These are phyloP conservation scores for Talaromyces sp. DNA, from an alignment of 2,329 filamentous ascomycete species.

Conservation along the genomic window DNA sequence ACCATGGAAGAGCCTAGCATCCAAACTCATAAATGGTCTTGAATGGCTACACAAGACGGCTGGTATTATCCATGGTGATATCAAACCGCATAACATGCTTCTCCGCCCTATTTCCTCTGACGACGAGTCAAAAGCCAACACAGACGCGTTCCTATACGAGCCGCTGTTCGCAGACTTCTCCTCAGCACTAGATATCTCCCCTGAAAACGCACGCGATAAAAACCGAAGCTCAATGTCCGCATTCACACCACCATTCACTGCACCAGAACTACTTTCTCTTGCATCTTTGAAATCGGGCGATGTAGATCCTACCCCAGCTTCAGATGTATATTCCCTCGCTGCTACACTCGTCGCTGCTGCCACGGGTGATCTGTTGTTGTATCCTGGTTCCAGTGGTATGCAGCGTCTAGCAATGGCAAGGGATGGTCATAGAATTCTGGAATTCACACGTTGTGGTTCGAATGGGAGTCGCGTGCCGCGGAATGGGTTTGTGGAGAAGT, in stretches of 20 bases:
- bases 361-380: conserved; percentile 49
- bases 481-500: conserved; percentile 44
- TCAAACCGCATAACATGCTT: conserved; percentile 52
- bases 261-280: conserved; percentile 47
- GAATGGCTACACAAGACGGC: conserved; percentile 47
- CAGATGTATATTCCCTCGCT: conserved; percentile 51
- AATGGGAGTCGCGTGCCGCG: conserved; percentile 44
- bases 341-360: conserved; percentile 49
- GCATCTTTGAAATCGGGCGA: conserved; percentile 39
- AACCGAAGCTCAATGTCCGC: conserved; percentile 38
- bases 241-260: conserved; percentile 49
- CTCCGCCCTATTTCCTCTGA: conserved; percentile 29
- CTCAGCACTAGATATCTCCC: conserved; percentile 36
- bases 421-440: conserved; percentile 47
- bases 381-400: conserved; percentile 42
- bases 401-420: conserved; percentile 48
- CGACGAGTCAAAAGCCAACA: conserved; percentile 9
- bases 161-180: conserved; percentile 52
- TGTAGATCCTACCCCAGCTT: conserved; percentile 39
- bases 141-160: conserved; percentile 37
- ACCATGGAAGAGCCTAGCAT: conserved; percentile 45
- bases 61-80: conserved; percentile 51
- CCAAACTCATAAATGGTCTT: conserved; percentile 44
- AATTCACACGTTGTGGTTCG: conserved; percentile 41
- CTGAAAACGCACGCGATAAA: conserved; percentile 11